Percentiles rank a stretch among this genome's conserved stretches.
Conservation (phyloP, 1,284 basidiomycete species). For the Rhodofomes roseus region DNA sequence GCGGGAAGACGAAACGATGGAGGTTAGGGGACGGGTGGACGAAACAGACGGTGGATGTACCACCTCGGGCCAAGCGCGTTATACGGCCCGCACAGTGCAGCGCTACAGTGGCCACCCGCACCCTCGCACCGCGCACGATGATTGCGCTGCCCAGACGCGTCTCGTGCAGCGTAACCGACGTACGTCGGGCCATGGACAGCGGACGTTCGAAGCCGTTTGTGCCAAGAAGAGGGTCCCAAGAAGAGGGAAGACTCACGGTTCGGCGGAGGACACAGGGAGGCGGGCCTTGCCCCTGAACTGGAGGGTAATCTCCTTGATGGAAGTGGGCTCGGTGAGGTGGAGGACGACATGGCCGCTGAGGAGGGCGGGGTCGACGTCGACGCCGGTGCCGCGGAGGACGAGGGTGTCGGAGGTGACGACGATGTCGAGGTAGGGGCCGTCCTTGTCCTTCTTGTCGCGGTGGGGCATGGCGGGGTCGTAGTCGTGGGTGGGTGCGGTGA, state of each 20-base stretch:
- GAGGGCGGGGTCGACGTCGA: slow-evolving; percentile 76
- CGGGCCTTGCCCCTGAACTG: slow-evolving; percentile 81
- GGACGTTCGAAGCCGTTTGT: background rate
- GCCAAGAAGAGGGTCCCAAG: background rate
- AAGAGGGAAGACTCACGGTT: slow-evolving; percentile 51
- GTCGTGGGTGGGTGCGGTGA: slow-evolving; percentile 33
- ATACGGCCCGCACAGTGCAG: too few species aligned
- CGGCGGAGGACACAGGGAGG: slow-evolving; percentile 58
- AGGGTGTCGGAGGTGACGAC: slow-evolving; percentile 68
- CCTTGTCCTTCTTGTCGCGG: slow-evolving; percentile 38
- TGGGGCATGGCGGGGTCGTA: slow-evolving; percentile 38
- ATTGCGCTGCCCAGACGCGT: too few species aligned
- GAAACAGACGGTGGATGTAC: too few species aligned
- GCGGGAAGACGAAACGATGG: too few species aligned
- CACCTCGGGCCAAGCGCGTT: too few species aligned
- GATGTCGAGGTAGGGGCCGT: slow-evolving; percentile 62
- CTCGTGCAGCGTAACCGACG: too few species aligned
- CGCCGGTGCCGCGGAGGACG: slow-evolving; percentile 74
- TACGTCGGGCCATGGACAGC: too few species aligned
- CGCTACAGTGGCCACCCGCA: too few species aligned
- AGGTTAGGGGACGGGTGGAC: too few species aligned
- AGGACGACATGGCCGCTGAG: slow-evolving; percentile 78
- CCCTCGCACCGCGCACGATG: too few species aligned
- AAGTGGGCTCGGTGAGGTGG: slow-evolving; percentile 74
- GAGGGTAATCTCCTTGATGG: slow-evolving; percentile 84